Conservation (phyloP, 768 basidiomycete species). For the Pisolithus tinctorius region DNA sequence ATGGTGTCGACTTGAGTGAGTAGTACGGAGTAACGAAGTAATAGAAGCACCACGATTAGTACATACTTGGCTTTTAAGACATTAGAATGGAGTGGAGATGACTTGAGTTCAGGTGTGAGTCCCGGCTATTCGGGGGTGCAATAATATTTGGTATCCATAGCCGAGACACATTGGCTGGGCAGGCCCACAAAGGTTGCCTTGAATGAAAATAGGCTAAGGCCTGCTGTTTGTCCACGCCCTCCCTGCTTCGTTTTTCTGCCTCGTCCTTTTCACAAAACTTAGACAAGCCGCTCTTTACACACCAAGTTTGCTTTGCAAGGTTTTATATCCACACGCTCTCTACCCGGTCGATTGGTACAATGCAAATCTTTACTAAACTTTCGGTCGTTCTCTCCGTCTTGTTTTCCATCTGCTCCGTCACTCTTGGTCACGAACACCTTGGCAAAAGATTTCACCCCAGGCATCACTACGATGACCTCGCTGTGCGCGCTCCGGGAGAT, state of each 20-base stretch:
- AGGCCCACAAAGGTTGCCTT: too few species aligned
- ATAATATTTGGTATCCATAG: neutral
- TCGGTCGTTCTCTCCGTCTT: constrained; percentile 13
- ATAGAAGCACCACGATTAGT: too few species aligned
- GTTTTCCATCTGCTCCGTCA: constrained; percentile 12
- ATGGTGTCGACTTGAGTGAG: constrained; percentile 36
- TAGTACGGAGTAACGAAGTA: neutral
- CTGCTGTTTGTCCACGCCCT: neutral
- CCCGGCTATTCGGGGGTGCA: neutral
- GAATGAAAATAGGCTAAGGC: too few species aligned
- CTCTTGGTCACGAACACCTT: constrained; percentile 16
- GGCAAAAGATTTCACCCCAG: constrained; percentile 17
- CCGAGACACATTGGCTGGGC: neutral
- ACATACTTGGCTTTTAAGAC: too few species aligned
- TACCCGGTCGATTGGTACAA: constrained; percentile 3
- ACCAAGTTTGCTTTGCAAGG: neutral
- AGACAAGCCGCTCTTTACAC: constrained; percentile 18
- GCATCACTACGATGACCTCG: constrained; percentile 14
- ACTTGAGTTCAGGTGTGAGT: neutral
- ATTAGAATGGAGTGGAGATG: too few species aligned
- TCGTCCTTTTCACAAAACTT: neutral
- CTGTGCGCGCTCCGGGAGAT: constrained; percentile 20
- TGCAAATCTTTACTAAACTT: constrained; percentile 19
- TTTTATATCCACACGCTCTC: constrained; percentile 3
- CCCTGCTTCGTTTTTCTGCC: neutral